A percentile compares a stretch with the other conserved stretches of the same genome.
Evolutionary conservation across 371 early-diverging fungal genomes (phyloP).

Genomic region (Mucor indicus): DNA sequence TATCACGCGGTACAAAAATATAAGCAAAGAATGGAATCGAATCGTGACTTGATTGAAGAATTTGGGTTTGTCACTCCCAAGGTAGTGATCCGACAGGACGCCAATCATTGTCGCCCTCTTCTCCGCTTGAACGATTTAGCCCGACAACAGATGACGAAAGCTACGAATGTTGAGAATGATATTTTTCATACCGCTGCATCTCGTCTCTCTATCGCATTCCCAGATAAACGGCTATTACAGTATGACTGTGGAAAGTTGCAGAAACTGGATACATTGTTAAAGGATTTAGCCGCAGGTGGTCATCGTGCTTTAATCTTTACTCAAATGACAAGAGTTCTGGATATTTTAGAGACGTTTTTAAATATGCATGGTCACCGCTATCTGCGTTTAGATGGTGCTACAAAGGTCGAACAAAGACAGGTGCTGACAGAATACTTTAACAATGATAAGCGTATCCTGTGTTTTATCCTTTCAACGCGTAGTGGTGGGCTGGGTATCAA

Average conservation of each 20-base stretch:
- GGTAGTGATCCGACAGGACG: constrained; percentile 1
- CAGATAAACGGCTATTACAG: constrained; percentile 81
- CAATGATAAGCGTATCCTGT: constrained; percentile 75
- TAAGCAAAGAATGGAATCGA: constrained; percentile 39
- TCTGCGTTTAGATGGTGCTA: constrained; percentile 85
- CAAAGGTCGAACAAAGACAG: constrained; percentile 82
- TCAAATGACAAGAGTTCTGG: constrained; percentile 98
- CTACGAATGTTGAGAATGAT: constrained; percentile 28
- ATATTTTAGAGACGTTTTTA: constrained; percentile 95
- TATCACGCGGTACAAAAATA: constrained; percentile 39
- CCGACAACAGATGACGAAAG: not conserved
- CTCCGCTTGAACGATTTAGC: not conserved
- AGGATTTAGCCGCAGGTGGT: constrained; percentile 69
- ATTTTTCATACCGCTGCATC: constrained; percentile 57
- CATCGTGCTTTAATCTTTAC: constrained; percentile 94
- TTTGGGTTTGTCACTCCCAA: constrained; percentile 74
- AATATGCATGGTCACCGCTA: constrained; percentile 85
- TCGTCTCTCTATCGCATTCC: constrained; percentile 73
- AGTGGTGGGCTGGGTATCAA: constrained; percentile 98
- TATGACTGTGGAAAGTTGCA: constrained; percentile 91
- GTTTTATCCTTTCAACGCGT: constrained; percentile 89
- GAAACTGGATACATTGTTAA: constrained; percentile 75
- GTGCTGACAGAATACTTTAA: constrained; percentile 87
- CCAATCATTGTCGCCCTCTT: not conserved
- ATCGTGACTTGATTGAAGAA: constrained; percentile 49